phyloP scores from a whole-genome alignment of 2,329 filamentous ascomycete species.

The Calonectria hawksworthii region DNA sequence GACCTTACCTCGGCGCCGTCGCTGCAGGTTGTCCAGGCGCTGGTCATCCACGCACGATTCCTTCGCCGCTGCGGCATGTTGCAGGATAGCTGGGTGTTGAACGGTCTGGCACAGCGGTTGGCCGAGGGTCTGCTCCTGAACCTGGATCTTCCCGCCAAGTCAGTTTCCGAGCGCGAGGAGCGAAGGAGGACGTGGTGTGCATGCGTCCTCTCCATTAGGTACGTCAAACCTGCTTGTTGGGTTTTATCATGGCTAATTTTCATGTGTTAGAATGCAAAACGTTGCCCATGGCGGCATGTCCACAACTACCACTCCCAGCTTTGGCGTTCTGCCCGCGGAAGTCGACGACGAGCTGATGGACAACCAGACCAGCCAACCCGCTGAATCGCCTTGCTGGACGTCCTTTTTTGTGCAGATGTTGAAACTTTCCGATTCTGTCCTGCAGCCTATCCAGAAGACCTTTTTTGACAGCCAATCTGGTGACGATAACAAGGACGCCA shows the following conservation, averaged over 20 bases:
- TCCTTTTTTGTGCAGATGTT: constrained; percentile 42
- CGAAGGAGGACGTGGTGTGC: constrained; percentile 44
- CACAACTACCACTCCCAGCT: constrained; percentile 6
- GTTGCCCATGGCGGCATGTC: constrained; percentile 29
- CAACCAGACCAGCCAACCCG: constrained; percentile 29
- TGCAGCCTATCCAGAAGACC: constrained; percentile 37
- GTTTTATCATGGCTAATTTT: background rate
- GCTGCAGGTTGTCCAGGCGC: constrained; percentile 41
- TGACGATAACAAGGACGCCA: constrained; percentile 12
- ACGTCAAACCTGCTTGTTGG: background rate
- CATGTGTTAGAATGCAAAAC: constrained; percentile 37
- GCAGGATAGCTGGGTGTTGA: constrained; percentile 44
- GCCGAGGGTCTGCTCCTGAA: constrained; percentile 43
- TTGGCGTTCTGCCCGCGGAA: constrained; percentile 39
- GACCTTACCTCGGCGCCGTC: constrained; percentile 40
- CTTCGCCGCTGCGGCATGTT: constrained; percentile 33
- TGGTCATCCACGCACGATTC: constrained; percentile 43
- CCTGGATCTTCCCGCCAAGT: constrained; percentile 39
- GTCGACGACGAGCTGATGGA: constrained; percentile 44
- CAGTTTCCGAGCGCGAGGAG: constrained; percentile 40
- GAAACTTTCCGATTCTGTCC: constrained; percentile 36
- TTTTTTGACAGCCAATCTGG: constrained; percentile 23
- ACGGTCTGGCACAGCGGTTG: constrained; percentile 42
- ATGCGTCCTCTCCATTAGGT: constrained; percentile 39
- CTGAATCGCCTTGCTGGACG: constrained; percentile 36